phyloP scores from a whole-genome alignment of 2,329 filamentous ascomycete species.

The Diaporthe aspalathi region DNA sequence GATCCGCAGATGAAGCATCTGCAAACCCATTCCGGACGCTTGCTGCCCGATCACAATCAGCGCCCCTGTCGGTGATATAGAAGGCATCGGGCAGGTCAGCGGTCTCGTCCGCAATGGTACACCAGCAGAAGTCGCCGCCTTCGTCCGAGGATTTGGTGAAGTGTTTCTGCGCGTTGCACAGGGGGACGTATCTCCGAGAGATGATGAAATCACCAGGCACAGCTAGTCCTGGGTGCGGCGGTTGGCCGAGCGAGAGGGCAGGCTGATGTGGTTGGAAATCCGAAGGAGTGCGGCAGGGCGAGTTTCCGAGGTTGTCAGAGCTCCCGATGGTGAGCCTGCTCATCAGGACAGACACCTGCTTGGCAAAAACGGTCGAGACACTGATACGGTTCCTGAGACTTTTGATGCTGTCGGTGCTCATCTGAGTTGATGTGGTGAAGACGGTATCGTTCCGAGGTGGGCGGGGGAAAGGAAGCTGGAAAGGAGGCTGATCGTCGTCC shows the following conservation, averaged over 20 bases:
- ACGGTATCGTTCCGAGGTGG: conserved; percentile 47
- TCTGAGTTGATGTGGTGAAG: conserved; percentile 53
- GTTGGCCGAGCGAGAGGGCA: conserved; percentile 43
- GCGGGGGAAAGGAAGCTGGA: conserved; percentile 43
- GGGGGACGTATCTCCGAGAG: conserved; percentile 41
- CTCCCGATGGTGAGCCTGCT: conserved; percentile 44
- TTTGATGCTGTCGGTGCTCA: conserved; percentile 52
- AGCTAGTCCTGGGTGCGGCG: conserved; percentile 45
- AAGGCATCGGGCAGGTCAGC: conserved; percentile 41
- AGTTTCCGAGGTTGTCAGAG: conserved; percentile 27
- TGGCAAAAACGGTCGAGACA: conserved; percentile 38
- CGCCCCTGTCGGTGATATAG: conserved; percentile 45
- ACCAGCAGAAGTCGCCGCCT: conserved; percentile 46
- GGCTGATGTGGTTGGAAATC: conserved; percentile 18
- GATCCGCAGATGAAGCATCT: conserved; percentile 46
- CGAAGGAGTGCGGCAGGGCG: conserved; percentile 30
- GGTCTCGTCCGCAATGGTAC: conserved; percentile 46
- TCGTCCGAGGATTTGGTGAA: conserved; percentile 32
- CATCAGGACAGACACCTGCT: conserved; percentile 51
- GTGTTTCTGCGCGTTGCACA: conserved; percentile 31
- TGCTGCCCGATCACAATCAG: conserved; percentile 46
- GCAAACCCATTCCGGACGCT: conserved; percentile 42
- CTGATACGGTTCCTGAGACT: conserved; percentile 47
- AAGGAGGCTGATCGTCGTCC: conserved; percentile 21
- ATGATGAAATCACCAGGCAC: conserved; percentile 64